These are phyloP conservation scores for Phyllostachys edulis DNA, from an alignment of 176 grass and related monocot species.

Conservation along the genomic window DNA sequence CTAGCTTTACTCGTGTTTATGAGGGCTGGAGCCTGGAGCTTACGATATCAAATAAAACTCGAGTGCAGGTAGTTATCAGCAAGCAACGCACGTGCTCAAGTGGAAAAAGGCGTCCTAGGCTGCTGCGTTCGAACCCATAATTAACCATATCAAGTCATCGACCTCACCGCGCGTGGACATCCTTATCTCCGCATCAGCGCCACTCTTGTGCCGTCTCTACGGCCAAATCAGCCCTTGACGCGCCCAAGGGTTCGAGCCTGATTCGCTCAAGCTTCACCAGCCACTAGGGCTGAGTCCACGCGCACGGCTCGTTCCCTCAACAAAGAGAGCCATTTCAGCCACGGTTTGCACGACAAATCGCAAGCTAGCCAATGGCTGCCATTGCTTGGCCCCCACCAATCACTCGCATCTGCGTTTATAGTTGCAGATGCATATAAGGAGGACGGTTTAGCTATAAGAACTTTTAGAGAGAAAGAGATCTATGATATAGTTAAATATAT, in stretches of 20 bases:
- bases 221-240: slow-evolving; percentile 40
- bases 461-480: too few species aligned
- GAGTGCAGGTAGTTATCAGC: slow-evolving; percentile 24
- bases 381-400: background rate
- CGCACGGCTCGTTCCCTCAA: background rate
- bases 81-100: background rate
- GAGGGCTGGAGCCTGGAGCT: background rate
- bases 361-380: background rate
- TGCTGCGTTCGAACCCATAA: background rate
- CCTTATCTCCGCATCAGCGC: background rate
- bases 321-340: slow-evolving; percentile 41
- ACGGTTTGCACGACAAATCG: background rate
- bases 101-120: background rate
- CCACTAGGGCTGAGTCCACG: background rate
- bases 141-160: slow-evolving; percentile 17
- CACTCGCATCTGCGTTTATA: slow-evolving; percentile 12
- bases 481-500: too few species aligned
- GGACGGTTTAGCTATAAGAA: too few species aligned
- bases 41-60: background rate
- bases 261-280: background rate
- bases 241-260: slow-evolving; percentile 35
- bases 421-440: slow-evolving; percentile 2
- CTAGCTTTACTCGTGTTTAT: background rate
- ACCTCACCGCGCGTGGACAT: background rate
- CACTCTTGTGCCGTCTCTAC: background rate